Evolutionary conservation across 495 filamentous ascomycete genomes (phyloP).

Genomic region (Cercophora scortea): DNA sequence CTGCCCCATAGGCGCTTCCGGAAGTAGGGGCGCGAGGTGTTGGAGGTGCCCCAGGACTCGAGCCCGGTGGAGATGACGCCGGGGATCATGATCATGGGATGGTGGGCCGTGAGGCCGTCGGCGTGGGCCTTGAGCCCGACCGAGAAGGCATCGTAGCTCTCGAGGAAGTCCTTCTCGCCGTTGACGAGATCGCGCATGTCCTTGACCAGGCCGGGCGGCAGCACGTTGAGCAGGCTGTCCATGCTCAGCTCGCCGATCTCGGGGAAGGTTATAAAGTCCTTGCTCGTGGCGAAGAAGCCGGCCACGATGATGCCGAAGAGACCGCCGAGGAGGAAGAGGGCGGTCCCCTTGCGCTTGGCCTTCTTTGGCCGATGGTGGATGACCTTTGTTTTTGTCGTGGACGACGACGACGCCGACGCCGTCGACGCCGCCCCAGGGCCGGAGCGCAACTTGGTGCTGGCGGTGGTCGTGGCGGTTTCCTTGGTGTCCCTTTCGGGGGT

Average conservation of each 20-base stretch:
- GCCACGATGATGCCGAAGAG: slow-evolving; percentile 76
- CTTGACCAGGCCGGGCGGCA: slow-evolving; percentile 71
- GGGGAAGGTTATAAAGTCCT: slow-evolving; percentile 77
- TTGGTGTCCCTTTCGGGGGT: slow-evolving; percentile 38
- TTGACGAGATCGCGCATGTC: slow-evolving; percentile 79
- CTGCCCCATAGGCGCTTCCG: slow-evolving; percentile 90
- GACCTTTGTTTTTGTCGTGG: slow-evolving; percentile 28
- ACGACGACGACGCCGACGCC: too few relatives aligned
- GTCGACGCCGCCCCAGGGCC: too few relatives aligned
- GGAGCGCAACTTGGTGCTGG: background rate
- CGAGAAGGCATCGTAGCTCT: slow-evolving; percentile 81
- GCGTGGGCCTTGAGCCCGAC: slow-evolving; percentile 74
- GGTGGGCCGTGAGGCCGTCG: slow-evolving; percentile 75
- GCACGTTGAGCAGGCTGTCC: slow-evolving; percentile 70
- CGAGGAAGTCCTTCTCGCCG: slow-evolving; percentile 77
- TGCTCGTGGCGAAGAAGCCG: slow-evolving; percentile 74
- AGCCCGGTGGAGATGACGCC: slow-evolving; percentile 96
- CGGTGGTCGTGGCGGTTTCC: background rate
- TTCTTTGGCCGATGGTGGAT: slow-evolving; percentile 36
- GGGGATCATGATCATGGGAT: slow-evolving; percentile 94
- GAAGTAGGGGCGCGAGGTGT: slow-evolving; percentile 78
- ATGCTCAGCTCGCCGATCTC: slow-evolving; percentile 75
- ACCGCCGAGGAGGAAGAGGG: slow-evolving; percentile 78
- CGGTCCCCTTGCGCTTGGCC: slow-evolving; percentile 61
- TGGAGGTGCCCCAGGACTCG: slow-evolving; percentile 90